Evolutionary conservation across 2,329 filamentous ascomycete species (phyloP).

Genomic region (Colletotrichum tabaci): DNA sequence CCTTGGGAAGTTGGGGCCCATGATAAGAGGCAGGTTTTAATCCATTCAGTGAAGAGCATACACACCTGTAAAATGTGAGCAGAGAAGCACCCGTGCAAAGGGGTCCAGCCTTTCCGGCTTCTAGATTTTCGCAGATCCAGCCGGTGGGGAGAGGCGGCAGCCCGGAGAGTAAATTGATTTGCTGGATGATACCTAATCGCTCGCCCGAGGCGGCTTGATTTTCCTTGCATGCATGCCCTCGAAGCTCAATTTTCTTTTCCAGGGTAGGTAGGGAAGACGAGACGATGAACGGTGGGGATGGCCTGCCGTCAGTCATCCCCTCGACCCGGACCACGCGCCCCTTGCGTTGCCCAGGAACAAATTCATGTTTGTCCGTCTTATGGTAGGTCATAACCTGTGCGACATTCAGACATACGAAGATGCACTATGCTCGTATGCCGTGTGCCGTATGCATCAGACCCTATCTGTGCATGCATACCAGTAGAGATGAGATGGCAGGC

Average conservation of each 20-base stretch:
- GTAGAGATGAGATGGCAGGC: not conserved
- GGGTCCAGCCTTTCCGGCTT: too few relatives aligned
- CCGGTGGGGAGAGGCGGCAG: not conserved
- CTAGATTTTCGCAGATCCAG: conserved; percentile 6
- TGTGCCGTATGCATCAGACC: not conserved
- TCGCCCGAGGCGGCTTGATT: not conserved
- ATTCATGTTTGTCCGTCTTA: not conserved
- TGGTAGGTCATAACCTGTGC: not conserved
- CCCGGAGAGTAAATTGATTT: conserved; percentile 13
- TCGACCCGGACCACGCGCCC: not conserved
- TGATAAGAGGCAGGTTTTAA: too few relatives aligned
- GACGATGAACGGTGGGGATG: conserved; percentile 1
- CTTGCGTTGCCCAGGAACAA: not conserved
- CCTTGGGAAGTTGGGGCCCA: too few relatives aligned
- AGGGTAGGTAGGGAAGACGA: not conserved
- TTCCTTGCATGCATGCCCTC: not conserved
- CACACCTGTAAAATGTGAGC: too few relatives aligned
- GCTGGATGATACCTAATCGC: not conserved
- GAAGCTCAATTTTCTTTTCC: not conserved
- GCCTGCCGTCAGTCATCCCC: not conserved
- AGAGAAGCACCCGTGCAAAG: not conserved
- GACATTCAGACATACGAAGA: conserved; percentile 3
- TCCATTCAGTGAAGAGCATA: too few relatives aligned
- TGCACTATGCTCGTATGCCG: not conserved
- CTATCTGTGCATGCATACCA: not conserved